Conservation (phyloP, 192 early-diverging fungal genomes). For the Mortierella claussenii region DNA sequence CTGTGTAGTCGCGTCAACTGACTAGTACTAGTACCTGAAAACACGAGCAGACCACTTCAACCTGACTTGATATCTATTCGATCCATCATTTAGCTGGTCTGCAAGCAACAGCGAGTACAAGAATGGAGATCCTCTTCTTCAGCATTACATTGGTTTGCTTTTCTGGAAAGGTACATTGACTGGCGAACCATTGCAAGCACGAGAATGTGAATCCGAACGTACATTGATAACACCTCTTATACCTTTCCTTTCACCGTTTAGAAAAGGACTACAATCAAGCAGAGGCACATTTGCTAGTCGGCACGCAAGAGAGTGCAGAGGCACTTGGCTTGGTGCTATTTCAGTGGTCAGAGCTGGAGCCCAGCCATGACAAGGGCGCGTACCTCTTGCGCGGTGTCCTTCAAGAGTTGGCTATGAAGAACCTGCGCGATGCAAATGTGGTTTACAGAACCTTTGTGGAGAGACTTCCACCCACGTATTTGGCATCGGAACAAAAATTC, state of each 20-base stretch:
- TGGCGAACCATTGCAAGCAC: not conserved
- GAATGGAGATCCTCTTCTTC: conserved; percentile 74
- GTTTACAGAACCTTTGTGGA: conserved; percentile 37
- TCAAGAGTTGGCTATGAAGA: conserved; percentile 67
- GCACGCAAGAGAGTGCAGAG: conserved; percentile 82
- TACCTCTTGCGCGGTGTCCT: conserved; percentile 84
- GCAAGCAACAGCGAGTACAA: conserved; percentile 63
- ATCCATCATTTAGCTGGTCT: conserved; percentile 65
- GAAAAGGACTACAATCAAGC: conserved; percentile 82
- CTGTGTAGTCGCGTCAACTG: too few species aligned
- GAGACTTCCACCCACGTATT: conserved; percentile 19
- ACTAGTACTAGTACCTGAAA: too few species aligned
- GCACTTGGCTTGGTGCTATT: conserved; percentile 78
- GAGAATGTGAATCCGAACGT: not conserved
- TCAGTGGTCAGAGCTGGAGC: conserved; percentile 77
- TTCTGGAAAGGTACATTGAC: conserved; percentile 68
- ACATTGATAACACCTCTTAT: too few species aligned
- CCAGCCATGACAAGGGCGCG: conserved; percentile 73
- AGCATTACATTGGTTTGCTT: conserved; percentile 77
- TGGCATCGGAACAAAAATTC: conserved; percentile 30
- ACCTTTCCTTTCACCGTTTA: too few species aligned
- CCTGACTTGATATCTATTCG: too few species aligned
- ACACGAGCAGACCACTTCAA: too few species aligned
- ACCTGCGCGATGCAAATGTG: conserved; percentile 32
- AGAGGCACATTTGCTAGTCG: conserved; percentile 87